Conservation (phyloP, 805 yeast species). For the Ogataea kodamae region DNA sequence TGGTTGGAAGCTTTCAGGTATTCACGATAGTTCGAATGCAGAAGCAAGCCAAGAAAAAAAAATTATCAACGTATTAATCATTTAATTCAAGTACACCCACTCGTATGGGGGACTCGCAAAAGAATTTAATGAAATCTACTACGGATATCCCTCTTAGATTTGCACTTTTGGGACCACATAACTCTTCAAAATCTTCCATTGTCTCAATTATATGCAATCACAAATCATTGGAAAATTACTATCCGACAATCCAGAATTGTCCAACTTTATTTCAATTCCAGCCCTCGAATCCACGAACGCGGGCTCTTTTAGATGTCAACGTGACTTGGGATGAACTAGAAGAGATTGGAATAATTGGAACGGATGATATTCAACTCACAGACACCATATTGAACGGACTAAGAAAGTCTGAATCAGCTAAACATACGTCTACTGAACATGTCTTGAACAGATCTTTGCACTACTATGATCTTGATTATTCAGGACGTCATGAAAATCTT, state of each 20-base stretch:
- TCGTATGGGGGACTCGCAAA: constrained; percentile 5
- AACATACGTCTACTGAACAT: constrained; percentile 10
- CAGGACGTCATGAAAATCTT: constrained; percentile 14
- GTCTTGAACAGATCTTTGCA: constrained; percentile 20
- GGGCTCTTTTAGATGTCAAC: constrained; percentile 46
- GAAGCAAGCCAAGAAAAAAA: constrained; percentile 1
- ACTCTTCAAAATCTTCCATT: constrained; percentile 32
- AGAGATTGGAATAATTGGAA: constrained; percentile 24
- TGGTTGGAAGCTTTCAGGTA: constrained; percentile 32
- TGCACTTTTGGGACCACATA: constrained; percentile 32
- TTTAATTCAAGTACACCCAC: constrained; percentile 1
- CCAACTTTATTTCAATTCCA: constrained; percentile 55
- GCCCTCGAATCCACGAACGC: constrained; percentile 39
- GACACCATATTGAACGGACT: constrained; percentile 15
- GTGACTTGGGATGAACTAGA: constrained; percentile 39
- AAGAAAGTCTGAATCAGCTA: constrained; percentile 7
- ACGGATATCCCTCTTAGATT: constrained; percentile 30
- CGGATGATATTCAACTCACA: constrained; percentile 15
- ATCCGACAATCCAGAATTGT: constrained; percentile 64
- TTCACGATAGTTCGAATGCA: constrained; percentile 8
- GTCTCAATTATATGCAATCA: constrained; percentile 30
- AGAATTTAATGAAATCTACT: constrained; percentile 28
- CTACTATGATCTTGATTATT: constrained; percentile 30
- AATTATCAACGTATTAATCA: no score
- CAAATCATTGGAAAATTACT: constrained; percentile 56